Evolutionary conservation across 2,329 filamentous ascomycete species (phyloP).

Genomic region (Ciborinia camelliae): DNA sequence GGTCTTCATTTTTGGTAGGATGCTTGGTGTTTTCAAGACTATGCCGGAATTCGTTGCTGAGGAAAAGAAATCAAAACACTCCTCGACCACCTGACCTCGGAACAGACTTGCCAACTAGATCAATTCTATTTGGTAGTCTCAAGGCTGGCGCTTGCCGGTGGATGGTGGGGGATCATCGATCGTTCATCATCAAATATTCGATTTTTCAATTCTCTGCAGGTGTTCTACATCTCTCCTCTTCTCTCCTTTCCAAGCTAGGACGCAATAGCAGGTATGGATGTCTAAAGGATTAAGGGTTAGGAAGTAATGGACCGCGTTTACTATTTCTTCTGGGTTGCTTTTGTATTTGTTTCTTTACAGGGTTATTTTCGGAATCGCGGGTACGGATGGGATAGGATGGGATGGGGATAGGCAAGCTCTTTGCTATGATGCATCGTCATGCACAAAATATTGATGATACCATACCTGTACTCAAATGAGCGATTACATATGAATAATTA

Average conservation of each 20-base stretch:
- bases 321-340: neutral
- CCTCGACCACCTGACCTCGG: neutral
- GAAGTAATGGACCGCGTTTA: fast-evolving
- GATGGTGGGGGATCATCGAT: neutral
- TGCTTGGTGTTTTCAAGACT: neutral
- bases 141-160: too few species aligned
- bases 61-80: neutral
- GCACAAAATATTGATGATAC: neutral
- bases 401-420: neutral
- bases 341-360: neutral
- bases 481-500: neutral
- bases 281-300: too few species aligned
- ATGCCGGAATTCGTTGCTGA: neutral
- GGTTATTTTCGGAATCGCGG: neutral
- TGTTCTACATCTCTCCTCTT: neutral
- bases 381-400: fast-evolving
- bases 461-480: neutral
- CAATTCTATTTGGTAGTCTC: neutral
- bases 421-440: too few species aligned
- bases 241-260: too few species aligned
- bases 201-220: too few species aligned
- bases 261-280: fast-evolving
- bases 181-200: too few species aligned
- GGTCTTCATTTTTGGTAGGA: neutral
- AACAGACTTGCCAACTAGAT: neutral